Percentiles rank a stretch among this genome's conserved stretches.
Evolutionary conservation across 257 asterid species (phyloP).

Genomic region (Rhazya stricta): DNA sequence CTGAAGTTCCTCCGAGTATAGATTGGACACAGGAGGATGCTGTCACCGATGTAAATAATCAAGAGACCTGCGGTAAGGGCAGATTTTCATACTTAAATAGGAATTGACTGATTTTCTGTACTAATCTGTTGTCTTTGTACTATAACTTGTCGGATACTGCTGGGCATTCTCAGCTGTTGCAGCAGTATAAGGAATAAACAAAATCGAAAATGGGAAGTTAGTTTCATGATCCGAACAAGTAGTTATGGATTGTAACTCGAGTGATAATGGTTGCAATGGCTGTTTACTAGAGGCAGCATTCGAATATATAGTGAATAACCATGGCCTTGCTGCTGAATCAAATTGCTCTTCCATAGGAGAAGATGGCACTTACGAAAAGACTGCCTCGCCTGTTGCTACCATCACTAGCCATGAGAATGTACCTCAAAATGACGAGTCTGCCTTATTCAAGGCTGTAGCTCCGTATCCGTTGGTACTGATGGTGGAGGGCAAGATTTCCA

Average conservation of each 20-base stretch:
- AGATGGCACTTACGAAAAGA: conserved; percentile 28
- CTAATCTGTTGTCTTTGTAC: background rate
- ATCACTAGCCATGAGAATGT: conserved; percentile 40
- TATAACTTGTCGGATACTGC: conserved; percentile 46
- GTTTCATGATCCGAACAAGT: conserved; percentile 62
- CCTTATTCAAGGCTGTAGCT: conserved; percentile 45
- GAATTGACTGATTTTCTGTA: background rate
- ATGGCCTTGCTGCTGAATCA: conserved; percentile 43
- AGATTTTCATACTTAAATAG: no score
- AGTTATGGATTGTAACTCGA: conserved; percentile 53
- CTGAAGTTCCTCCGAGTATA: background rate
- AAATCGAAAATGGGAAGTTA: conserved; percentile 52
- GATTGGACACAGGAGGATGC: background rate
- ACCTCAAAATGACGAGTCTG: conserved; percentile 32
- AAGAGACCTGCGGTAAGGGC: background rate
- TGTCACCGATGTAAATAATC: conserved; percentile 5
- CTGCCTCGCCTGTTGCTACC: conserved; percentile 26
- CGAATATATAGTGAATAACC: conserved; percentile 36
- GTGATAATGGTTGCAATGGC: conserved; percentile 47
- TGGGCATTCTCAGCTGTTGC: conserved; percentile 81
- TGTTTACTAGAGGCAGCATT: conserved; percentile 52
- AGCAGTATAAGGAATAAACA: conserved; percentile 60
- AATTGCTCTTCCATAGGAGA: conserved; percentile 44
- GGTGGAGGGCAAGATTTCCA: conserved; percentile 39
- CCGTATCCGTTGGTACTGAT: conserved; percentile 60